These are phyloP conservation scores for Mycena leptocephala DNA, from an alignment of 768 basidiomycete species.

Conservation along the genomic window DNA sequence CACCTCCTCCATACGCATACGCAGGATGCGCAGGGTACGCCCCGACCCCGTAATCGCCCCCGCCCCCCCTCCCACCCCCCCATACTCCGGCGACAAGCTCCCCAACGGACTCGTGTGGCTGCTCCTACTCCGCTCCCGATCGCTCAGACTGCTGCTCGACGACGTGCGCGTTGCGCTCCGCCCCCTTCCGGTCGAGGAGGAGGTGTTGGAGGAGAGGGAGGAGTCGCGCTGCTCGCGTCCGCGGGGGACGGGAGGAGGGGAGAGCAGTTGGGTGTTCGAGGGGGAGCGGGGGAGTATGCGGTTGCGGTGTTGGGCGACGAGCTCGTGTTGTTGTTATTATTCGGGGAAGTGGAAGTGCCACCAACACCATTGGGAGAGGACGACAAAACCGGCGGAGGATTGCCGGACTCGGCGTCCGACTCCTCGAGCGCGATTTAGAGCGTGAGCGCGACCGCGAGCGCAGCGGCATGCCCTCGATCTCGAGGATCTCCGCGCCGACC, in stretches of 20 bases:
- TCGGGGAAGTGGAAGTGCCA: no score
- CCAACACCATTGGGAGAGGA: no score
- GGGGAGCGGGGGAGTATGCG: background rate
- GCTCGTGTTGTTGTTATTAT: background rate
- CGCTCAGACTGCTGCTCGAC: constrained; percentile 40
- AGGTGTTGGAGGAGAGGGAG: constrained; percentile 45
- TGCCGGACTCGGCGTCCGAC: no score
- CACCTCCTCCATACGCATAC: constrained; percentile 4
- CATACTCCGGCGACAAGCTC: constrained; percentile 57
- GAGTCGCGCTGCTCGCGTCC: constrained; percentile 47
- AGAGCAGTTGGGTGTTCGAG: constrained; percentile 6
- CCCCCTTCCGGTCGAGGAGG: constrained; percentile 73
- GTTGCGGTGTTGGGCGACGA: background rate
- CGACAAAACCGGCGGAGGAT: constrained; percentile 20
- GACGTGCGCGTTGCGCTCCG: constrained; percentile 32
- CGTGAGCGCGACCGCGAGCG: constrained; percentile 52
- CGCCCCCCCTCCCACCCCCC: constrained; percentile 38
- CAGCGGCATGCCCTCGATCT: constrained; percentile 44
- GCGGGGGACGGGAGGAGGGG: constrained; percentile 38
- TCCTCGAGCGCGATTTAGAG: constrained; percentile 57
- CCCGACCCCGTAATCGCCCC: constrained; percentile 47
- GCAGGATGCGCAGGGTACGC: constrained; percentile 45
- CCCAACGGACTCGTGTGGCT: constrained; percentile 53
- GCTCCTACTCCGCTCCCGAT: constrained; percentile 44
- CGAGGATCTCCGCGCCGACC: constrained; percentile 43